Percentiles rank a stretch among this genome's conserved stretches.
Conservation (phyloP, 2,329 filamentous ascomycete genomes). For the Botrytis hyacinthi region DNA sequence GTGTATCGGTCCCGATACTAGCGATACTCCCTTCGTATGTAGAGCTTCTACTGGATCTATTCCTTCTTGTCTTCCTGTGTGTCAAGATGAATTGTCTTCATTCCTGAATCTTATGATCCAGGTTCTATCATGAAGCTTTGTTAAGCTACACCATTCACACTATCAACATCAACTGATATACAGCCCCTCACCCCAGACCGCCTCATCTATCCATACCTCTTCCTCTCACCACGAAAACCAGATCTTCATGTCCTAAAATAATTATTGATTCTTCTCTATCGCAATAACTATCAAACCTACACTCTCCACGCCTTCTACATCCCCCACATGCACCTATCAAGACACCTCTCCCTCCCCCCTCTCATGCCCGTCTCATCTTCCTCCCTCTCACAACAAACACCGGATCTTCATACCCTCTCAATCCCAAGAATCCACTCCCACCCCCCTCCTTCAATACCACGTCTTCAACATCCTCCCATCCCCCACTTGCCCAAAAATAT, state of each 20-base stretch:
- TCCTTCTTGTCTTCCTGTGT: background rate
- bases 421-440: conserved; percentile 22
- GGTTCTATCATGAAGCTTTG: background rate
- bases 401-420: conserved; percentile 39
- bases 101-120: background rate
- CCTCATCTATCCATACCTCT: background rate
- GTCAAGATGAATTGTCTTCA: background rate
- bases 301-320: background rate
- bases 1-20: background rate
- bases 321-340: background rate
- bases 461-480: conserved; percentile 53
- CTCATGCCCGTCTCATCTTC: background rate
- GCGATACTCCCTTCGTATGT: background rate
- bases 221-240: background rate
- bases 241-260: no score
- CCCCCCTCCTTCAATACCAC: conserved; percentile 48
- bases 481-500: conserved; percentile 46
- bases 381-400: conserved; percentile 45
- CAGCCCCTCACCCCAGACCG: background rate
- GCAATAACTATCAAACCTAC: background rate
- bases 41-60: background rate
- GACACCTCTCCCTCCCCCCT: background rate
- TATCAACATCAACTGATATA: background rate
- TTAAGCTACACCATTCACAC: background rate
- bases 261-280: background rate